Evolutionary conservation across 1,139 yeast genomes (phyloP).

Genomic region (Candida smagusa): DNA sequence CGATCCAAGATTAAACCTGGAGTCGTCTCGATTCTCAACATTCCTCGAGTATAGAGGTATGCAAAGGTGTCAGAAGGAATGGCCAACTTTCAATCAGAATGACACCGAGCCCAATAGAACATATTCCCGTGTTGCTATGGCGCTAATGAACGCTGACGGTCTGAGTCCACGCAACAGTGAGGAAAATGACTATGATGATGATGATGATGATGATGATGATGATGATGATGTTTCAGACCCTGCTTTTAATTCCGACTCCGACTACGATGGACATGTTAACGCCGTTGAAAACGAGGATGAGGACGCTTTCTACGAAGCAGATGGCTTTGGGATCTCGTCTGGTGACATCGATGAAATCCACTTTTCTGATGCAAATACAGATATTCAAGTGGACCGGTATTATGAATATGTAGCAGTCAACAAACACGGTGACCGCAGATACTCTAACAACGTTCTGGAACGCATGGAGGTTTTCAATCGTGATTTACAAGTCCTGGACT

Average conservation of each 20-base stretch:
- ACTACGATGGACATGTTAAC: constrained; percentile 1
- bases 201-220: neutral
- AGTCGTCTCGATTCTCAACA: constrained; percentile 6
- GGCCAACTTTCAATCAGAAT: neutral
- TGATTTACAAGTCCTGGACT: constrained; percentile 1
- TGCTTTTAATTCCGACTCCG: neutral
- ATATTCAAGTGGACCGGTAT: constrained; percentile 1
- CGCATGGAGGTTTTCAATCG: constrained; percentile 1
- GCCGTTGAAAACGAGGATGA: constrained; percentile 9
- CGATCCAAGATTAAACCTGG: neutral
- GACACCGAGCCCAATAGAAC: neutral
- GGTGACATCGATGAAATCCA: constrained; percentile 4
- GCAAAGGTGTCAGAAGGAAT: constrained; percentile 6
- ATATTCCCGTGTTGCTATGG: constrained; percentile 3
- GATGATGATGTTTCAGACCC: neutral
- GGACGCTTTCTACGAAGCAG: constrained; percentile 20
- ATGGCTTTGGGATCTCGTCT: constrained; percentile 14
- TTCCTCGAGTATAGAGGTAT: constrained; percentile 15
- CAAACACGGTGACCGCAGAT: constrained; percentile 11
- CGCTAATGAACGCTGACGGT: constrained; percentile 1
- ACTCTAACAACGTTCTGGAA: constrained; percentile 9
- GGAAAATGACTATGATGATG: constrained; percentile 1
- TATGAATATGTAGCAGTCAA: constrained; percentile 13
- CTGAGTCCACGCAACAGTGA: constrained; percentile 2
- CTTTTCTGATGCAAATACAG: neutral